phyloP scores from a whole-genome alignment of 257 asterid species.

The Misopates orontium region DNA sequence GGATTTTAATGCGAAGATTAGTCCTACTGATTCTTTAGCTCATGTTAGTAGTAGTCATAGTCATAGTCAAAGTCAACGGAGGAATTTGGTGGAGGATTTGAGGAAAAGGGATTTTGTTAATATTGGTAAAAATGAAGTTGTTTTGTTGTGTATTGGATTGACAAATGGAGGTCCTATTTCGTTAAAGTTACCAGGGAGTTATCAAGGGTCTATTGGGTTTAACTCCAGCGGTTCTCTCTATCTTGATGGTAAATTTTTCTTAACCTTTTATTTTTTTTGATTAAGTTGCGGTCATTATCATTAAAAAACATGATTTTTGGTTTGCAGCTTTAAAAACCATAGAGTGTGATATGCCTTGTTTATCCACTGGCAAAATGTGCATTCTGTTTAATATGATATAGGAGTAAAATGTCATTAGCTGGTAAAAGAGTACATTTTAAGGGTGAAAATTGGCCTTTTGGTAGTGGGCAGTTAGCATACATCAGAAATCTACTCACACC shows the following conservation, averaged over 20 bases:
- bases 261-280: not conserved
- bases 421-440: no score
- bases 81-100: constrained; percentile 37
- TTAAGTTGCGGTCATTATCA: constrained; percentile 16
- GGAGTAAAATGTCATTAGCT: no score
- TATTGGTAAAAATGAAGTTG: constrained; percentile 31
- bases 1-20: constrained; percentile 51
- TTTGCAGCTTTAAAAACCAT: no score
- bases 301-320: no score
- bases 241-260: constrained; percentile 63
- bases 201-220: constrained; percentile 73
- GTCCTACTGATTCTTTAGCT: constrained; percentile 11
- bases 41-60: constrained; percentile 33
- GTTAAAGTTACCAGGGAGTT: constrained; percentile 64
- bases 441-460: no score
- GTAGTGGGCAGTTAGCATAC: not conserved
- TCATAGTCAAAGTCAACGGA: constrained; percentile 27
- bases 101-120: constrained; percentile 30
- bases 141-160: constrained; percentile 55
- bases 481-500: no score
- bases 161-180: constrained; percentile 52
- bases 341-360: no score
- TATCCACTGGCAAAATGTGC: no score
- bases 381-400: no score
- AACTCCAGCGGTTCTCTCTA: constrained; percentile 71